These are phyloP conservation scores for Xylariaceae sp. DNA, from an alignment of 2,329 filamentous ascomycete genomes.

Conservation along the genomic window DNA sequence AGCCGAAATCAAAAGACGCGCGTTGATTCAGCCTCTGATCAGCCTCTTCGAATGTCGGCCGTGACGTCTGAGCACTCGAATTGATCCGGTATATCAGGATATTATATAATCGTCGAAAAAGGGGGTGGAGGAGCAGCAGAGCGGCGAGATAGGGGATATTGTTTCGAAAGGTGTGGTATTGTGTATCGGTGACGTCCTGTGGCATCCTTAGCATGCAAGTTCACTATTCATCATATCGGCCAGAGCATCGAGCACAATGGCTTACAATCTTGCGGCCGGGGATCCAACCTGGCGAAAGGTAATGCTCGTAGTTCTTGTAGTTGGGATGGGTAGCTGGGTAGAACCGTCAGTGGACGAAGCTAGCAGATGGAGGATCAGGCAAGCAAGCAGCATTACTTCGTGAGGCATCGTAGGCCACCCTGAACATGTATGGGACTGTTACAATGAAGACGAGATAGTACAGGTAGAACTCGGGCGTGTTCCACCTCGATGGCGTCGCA, in stretches of 20 bases:
- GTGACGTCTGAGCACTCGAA: constrained; percentile 26
- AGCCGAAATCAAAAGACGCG: constrained; percentile 75
- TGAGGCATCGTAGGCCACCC: constrained; percentile 81
- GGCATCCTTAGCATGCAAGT: constrained; percentile 7
- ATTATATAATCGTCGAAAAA: constrained; percentile 71
- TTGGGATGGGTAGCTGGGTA: constrained; percentile 69
- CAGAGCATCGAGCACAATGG: constrained; percentile 7
- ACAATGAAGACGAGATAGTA: constrained; percentile 68
- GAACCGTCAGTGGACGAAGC: constrained; percentile 17
- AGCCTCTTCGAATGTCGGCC: constrained; percentile 40
- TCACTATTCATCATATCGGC: neutral
- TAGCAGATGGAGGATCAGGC: neutral
- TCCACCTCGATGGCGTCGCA: constrained; percentile 68
- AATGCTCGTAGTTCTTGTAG: constrained; percentile 67
- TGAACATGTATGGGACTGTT: constrained; percentile 82
- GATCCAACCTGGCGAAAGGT: constrained; percentile 82
- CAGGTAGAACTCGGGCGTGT: constrained; percentile 76
- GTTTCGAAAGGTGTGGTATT: constrained; percentile 79
- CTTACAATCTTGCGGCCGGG: constrained; percentile 81
- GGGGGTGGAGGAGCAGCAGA: constrained; percentile 72
- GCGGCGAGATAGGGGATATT: constrained; percentile 79
- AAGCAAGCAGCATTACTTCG: constrained; percentile 52
- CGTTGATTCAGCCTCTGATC: constrained; percentile 63
- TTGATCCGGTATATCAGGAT: constrained; percentile 42
- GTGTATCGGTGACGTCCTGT: constrained; percentile 82